Conservation (phyloP, 345 rosid genomes). For the Corymbia maculata region DNA sequence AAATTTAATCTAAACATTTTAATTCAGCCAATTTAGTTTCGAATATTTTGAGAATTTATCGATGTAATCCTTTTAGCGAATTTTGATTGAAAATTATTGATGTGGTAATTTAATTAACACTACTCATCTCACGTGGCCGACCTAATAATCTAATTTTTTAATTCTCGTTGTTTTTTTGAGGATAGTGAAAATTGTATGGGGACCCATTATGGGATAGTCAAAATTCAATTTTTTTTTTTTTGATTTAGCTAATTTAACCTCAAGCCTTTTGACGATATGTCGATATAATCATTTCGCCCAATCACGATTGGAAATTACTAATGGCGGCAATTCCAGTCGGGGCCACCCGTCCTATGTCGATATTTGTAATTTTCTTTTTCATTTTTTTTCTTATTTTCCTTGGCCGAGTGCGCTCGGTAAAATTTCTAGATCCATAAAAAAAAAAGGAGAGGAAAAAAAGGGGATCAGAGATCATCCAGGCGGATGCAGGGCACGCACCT, state of each 20-base stretch:
- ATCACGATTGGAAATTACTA: too few relatives aligned
- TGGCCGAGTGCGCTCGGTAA: too few relatives aligned
- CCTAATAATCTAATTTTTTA: too few relatives aligned
- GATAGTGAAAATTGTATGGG: too few relatives aligned
- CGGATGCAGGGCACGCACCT: not conserved
- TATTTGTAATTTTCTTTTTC: not conserved
- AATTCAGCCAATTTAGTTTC: rapidly evolving
- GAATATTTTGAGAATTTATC: rapidly evolving
- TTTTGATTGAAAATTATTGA: rapidly evolving
- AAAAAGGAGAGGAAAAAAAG: rapidly evolving
- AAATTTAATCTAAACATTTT: not conserved
- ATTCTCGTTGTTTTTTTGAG: too few relatives aligned
- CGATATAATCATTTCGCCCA: too few relatives aligned
- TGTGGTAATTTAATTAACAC: rapidly evolving
- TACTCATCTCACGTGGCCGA: not conserved
- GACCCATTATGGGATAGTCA: too few relatives aligned
- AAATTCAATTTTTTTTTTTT: too few relatives aligned
- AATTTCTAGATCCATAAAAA: too few relatives aligned
- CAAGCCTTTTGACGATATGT: too few relatives aligned
- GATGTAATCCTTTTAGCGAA: rapidly evolving
- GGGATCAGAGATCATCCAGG: not conserved
- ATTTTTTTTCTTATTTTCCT: not conserved
- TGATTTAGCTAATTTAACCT: too few relatives aligned
- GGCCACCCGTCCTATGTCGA: rapidly evolving
- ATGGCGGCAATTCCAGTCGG: too few relatives aligned